phyloP scores from a whole-genome alignment of 1,139 yeast genomes.

The Arxiozyma telluris region DNA sequence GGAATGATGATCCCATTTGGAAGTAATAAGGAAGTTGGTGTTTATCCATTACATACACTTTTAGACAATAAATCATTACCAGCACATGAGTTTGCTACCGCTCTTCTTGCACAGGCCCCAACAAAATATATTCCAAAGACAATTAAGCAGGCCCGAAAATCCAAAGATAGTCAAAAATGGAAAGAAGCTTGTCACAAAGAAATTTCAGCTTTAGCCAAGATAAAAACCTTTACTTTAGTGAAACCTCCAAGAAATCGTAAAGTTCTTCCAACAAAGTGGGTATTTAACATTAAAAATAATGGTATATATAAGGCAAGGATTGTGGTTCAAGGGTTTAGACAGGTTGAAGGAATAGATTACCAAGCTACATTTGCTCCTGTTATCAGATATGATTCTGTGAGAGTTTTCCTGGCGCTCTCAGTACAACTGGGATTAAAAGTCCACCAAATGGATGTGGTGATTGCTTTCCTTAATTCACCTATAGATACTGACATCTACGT shows the following conservation, averaged over 20 bases:
- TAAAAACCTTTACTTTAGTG: background rate
- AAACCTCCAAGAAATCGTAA: background rate
- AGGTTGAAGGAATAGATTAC: slow-evolving; percentile 20
- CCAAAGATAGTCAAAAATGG: background rate
- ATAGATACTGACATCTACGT: slow-evolving; percentile 25
- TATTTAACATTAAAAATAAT: slow-evolving; percentile 12
- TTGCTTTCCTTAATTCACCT: slow-evolving; percentile 16
- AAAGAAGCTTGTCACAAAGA: slow-evolving; percentile 1
- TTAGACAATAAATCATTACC: too few relatives aligned
- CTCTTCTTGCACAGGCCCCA: background rate
- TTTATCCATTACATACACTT: too few relatives aligned
- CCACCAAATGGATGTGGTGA: slow-evolving; percentile 21
- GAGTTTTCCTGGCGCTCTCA: slow-evolving; percentile 14
- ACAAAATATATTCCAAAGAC: background rate
- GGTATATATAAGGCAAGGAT: slow-evolving; percentile 16
- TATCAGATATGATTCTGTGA: slow-evolving; percentile 14
- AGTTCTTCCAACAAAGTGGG: slow-evolving; percentile 10
- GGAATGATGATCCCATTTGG: too few relatives aligned
- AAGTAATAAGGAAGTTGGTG: too few relatives aligned
- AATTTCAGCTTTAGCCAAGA: background rate
- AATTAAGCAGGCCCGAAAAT: background rate
- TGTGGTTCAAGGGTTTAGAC: slow-evolving; percentile 17
- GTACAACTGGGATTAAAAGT: slow-evolving; percentile 6
- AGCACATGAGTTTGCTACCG: too few relatives aligned
- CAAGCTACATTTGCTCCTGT: slow-evolving; percentile 24